Conservation (phyloP, 176 grass and related monocot species). For the Oryza glaberrima region DNA sequence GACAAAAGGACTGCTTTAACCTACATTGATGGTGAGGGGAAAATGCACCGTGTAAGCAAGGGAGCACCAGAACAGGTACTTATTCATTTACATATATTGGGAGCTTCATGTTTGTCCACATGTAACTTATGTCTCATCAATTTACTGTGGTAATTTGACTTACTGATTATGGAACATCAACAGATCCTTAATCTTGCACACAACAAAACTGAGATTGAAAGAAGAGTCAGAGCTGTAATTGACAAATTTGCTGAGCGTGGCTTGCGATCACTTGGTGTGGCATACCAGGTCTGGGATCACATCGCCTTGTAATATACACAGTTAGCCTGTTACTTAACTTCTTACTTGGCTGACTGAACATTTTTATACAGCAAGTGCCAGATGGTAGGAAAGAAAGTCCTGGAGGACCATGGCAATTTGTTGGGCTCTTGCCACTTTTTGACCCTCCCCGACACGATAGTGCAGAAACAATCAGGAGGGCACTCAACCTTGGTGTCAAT, state of each 20-base stretch:
- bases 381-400: slow-evolving; percentile 85
- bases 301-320: not conserved
- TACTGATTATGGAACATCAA: slow-evolving; percentile 37
- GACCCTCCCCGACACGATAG: slow-evolving; percentile 92
- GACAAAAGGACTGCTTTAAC: slow-evolving; percentile 94
- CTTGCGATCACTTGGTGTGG: slow-evolving; percentile 79
- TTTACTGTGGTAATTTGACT: slow-evolving; percentile 20
- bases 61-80: slow-evolving; percentile 94
- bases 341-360: slow-evolving; percentile 20
- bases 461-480: slow-evolving; percentile 87
- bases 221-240: slow-evolving; percentile 73
- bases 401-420: slow-evolving; percentile 84
- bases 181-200: slow-evolving; percentile 89
- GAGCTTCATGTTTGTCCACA: not conserved
- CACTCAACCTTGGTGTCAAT: slow-evolving; percentile 85
- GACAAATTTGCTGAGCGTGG: slow-evolving; percentile 93
- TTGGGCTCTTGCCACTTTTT: slow-evolving; percentile 89
- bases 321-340: not conserved
- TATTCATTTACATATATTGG: not conserved
- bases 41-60: slow-evolving; percentile 92
- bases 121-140: not conserved
- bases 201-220: slow-evolving; percentile 85
- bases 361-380: slow-evolving; percentile 69
- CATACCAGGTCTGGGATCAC: slow-evolving; percentile 65
- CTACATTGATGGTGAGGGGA: slow-evolving; percentile 69